Evolutionary conservation across 1,139 yeast genomes (phyloP), one percentile per base, ranked within the genome.

Genomic region (Fermentozyma sake): DNA sequence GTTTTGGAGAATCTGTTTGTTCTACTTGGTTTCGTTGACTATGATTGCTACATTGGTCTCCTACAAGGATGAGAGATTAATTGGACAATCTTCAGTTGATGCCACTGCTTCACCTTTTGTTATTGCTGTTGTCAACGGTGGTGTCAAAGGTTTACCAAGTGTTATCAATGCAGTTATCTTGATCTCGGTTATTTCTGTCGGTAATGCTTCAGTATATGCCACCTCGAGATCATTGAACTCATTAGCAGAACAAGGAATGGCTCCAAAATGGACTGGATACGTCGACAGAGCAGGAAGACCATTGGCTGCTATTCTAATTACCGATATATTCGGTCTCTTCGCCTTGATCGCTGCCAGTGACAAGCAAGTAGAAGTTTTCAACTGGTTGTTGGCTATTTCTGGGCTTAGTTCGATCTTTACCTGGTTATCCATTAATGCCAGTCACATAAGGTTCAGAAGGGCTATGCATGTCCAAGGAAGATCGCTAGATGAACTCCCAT

Each of bases 401-500:
- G 93, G 94, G 34, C 72, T 85, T 39, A 80, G 93, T 24, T 79
- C 95, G 2, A 66, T 86, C 33, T 84, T 85, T 55, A 82, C 93
- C 5, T 85, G 95, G 94, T 76, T 76, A 21, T 76, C 89, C 12
- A 82, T 86, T 44, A 76, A 81, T 49, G 49, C 81, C 31, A 77
- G 86, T 43, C 94, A 79, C 43, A 63, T 86, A 35, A 72, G 95
- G 53, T 84, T 85, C 60, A 77, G 96, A 62, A 54, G 67, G 29
- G 95, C 94, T 2, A 67, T 86, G 62, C 54, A 56, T 22, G 69
- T 48, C 7, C 82, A 81, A 56, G 85, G 85, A 32, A 72, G 82
- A 55, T 61, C 68, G 16, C 56, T 74, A 10, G 69, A 67, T 28
- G 95, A 85, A 52, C 63, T 86, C 33, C 76, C 86, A 5, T 86